Percentiles rank a stretch among this genome's conserved stretches.
Conservation (phyloP, 2,329 filamentous ascomycete genomes). For the Xylaria arbuscula region DNA sequence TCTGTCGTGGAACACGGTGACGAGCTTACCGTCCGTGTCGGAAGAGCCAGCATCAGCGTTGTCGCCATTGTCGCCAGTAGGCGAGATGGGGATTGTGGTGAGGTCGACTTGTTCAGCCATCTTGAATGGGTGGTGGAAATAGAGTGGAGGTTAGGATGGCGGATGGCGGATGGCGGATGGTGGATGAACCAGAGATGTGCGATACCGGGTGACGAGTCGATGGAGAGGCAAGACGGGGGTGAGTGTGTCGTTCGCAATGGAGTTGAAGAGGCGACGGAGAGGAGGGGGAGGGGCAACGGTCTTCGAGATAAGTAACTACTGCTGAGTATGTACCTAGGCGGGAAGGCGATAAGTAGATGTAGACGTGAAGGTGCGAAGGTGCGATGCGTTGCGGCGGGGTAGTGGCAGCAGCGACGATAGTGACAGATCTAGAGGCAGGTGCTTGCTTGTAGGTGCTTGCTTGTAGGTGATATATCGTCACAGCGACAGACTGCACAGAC, state of each 20-base stretch:
- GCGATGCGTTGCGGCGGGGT: not conserved
- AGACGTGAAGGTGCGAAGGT: not conserved
- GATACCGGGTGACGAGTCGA: conserved; percentile 9
- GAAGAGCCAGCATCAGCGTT: conserved; percentile 59
- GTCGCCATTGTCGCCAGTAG: conserved; percentile 67
- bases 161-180: too few species aligned
- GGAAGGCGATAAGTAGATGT: not conserved
- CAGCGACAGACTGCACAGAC: not conserved
- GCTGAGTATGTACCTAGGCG: not conserved
- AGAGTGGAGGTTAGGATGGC: not conserved
- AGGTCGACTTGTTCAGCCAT: conserved; percentile 72
- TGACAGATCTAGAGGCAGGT: not conserved
- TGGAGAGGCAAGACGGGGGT: conserved; percentile 1
- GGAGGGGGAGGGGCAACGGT: conserved; percentile 14
- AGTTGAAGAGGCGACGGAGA: conserved; percentile 3
- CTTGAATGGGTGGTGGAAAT: conserved; percentile 37
- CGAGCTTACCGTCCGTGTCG: conserved; percentile 67
- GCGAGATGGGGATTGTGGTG: conserved; percentile 75
- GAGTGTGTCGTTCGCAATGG: conserved; percentile 9
- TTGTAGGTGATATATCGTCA: conserved; percentile 1
- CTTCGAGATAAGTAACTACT: not conserved
- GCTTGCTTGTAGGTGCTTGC: not conserved
- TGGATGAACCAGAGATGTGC: not conserved
- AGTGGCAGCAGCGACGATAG: not conserved
- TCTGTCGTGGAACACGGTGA: conserved; percentile 98